Conservation (phyloP, 148 eudicot genomes). For the Amaranthus palmeri region DNA sequence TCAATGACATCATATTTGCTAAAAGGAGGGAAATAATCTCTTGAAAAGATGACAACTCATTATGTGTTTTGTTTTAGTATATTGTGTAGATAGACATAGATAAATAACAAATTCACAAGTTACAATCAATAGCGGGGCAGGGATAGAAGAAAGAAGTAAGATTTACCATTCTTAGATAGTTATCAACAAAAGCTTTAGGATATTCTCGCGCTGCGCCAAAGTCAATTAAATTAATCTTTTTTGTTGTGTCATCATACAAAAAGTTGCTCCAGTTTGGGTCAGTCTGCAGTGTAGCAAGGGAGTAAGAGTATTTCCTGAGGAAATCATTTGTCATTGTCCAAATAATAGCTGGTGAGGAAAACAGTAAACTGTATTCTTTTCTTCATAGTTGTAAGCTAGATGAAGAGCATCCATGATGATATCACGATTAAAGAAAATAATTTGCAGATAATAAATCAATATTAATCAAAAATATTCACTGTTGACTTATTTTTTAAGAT, state of each 20-base stretch:
- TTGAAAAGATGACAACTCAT: too few relatives aligned
- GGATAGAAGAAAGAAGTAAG: slow-evolving; percentile 3
- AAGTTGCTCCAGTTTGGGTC: slow-evolving; percentile 98
- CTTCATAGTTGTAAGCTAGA: background rate
- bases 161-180: slow-evolving; percentile 85
- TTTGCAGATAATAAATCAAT: background rate
- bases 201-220: slow-evolving; percentile 92
- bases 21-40: too few relatives aligned
- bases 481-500: too few relatives aligned
- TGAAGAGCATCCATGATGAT: background rate
- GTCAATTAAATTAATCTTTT: slow-evolving; percentile 77
- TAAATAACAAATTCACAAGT: too few relatives aligned
- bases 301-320: slow-evolving; percentile 1
- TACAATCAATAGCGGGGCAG: background rate
- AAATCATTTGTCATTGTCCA: background rate
- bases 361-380: background rate
- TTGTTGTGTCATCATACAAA: slow-evolving; percentile 57
- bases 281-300: slow-evolving; percentile 57
- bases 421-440: background rate
- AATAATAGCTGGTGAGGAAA: background rate
- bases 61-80: too few relatives aligned
- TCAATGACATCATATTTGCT: too few relatives aligned
- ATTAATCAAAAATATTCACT: background rate
- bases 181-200: slow-evolving; percentile 78
- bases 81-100: too few relatives aligned